A percentile compares a stretch with the other conserved stretches of the same genome.
Conservation (phyloP, 352 stramenopile species). For the Globisporangium yorkense region DNA sequence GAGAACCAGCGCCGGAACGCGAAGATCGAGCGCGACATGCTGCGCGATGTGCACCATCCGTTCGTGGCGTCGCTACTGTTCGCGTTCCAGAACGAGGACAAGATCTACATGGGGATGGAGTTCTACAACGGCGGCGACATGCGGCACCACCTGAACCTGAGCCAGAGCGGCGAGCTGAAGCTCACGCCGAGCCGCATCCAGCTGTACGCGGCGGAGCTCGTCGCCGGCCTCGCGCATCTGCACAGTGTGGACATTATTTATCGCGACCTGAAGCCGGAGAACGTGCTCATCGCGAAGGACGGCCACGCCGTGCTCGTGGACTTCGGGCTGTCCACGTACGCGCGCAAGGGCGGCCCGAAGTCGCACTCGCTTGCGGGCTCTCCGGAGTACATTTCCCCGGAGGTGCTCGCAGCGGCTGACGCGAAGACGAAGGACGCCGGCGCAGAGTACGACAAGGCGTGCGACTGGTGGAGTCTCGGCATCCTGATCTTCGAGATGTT, state of each 20-base stretch:
- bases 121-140: slow-evolving; percentile 98
- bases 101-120: slow-evolving; percentile 98
- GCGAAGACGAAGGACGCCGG: slow-evolving; percentile 26
- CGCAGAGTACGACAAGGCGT: slow-evolving; percentile 69
- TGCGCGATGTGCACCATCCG: slow-evolving; percentile 92
- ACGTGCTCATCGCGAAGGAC: slow-evolving; percentile 85
- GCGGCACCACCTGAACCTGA: slow-evolving; percentile 73
- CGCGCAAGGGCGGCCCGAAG: slow-evolving; percentile 37
- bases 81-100: slow-evolving; percentile 97
- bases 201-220: slow-evolving; percentile 82
- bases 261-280: slow-evolving; percentile 86
- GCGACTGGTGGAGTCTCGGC: slow-evolving; percentile 90
- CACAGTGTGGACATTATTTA: slow-evolving; percentile 90
- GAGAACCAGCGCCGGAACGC: slow-evolving; percentile 73
- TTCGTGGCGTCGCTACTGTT: slow-evolving; percentile 97
- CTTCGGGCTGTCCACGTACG: slow-evolving; percentile 87
- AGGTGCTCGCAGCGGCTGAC: slow-evolving; percentile 76
- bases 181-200: slow-evolving; percentile 71
- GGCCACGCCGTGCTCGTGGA: slow-evolving; percentile 87
- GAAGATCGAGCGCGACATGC: slow-evolving; percentile 93
- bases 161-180: slow-evolving; percentile 53
- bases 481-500: slow-evolving; percentile 91
- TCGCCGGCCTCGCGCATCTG: slow-evolving; percentile 78
- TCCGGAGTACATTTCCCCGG: slow-evolving; percentile 90
- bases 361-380: slow-evolving; percentile 72